Conservation (phyloP, 345 rosid genomes). For the Cardiospermum halicacabum region DNA sequence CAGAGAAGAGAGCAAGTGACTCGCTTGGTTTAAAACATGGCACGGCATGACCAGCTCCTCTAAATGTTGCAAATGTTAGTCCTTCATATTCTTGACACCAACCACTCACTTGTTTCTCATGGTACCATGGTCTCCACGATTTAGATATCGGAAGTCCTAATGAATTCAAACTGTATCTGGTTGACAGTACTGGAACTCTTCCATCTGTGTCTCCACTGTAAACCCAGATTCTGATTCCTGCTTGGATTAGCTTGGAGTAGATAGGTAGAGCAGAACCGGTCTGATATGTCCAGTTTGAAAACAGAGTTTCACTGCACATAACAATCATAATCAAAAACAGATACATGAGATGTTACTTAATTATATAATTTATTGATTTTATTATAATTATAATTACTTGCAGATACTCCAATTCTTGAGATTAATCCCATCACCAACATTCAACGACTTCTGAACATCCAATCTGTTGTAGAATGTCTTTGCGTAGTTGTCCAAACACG, state of each 20-base stretch:
- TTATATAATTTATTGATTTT: too few relatives aligned
- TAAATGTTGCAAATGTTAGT: constrained; percentile 77
- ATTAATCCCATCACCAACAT: constrained; percentile 58
- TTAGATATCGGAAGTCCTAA: constrained; percentile 53
- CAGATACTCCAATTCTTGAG: constrained; percentile 86
- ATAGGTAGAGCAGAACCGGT: constrained; percentile 54
- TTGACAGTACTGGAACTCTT: constrained; percentile 86
- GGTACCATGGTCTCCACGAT: constrained; percentile 92
- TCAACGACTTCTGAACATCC: constrained; percentile 82
- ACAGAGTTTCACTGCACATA: constrained; percentile 50
- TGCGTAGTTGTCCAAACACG: constrained; percentile 76
- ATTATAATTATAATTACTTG: too few relatives aligned
- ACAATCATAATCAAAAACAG: too few relatives aligned
- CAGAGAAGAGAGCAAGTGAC: constrained; percentile 64
- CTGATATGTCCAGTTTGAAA: constrained; percentile 47
- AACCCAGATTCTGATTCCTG: constrained; percentile 79
- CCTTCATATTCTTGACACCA: constrained; percentile 93
- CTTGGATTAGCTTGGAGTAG: constrained; percentile 71
- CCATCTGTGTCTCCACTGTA: constrained; percentile 99
- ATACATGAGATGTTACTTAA: not conserved
- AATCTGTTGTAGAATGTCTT: constrained; percentile 64
- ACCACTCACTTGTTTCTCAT: constrained; percentile 81
- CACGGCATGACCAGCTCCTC: constrained; percentile 99
- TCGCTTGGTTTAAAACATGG: constrained; percentile 75
- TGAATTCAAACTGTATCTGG: constrained; percentile 65